These are phyloP conservation scores for Ascoidea rubescens DNA, from an alignment of 805 yeast species.

Conservation along the genomic window DNA sequence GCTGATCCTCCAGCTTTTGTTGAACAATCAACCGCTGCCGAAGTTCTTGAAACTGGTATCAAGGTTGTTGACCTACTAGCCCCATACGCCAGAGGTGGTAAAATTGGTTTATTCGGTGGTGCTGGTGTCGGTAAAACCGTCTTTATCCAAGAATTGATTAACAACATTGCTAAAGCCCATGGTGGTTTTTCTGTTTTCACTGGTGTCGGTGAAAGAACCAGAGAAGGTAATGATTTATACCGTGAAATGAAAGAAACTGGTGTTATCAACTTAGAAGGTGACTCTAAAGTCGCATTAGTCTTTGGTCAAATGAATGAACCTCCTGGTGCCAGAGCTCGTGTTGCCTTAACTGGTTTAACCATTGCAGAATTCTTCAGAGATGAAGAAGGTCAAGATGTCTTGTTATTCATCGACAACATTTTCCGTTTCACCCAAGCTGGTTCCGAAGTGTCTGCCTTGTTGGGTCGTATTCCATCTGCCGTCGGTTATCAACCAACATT, in stretches of 20 bases:
- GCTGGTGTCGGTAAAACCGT: constrained; percentile 99
- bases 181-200: constrained; percentile 99
- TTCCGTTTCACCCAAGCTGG: constrained; percentile 99
- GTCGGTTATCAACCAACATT: constrained; percentile 99
- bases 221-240: constrained; percentile 99
- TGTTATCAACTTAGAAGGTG: constrained; percentile 99
- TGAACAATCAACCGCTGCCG: constrained; percentile 96
- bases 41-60: constrained; percentile 98
- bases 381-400: constrained; percentile 99
- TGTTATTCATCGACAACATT: constrained; percentile 98
- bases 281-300: constrained; percentile 97
- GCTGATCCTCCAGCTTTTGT: constrained; percentile 94
- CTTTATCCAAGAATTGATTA: constrained; percentile 97
- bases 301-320: constrained; percentile 99
- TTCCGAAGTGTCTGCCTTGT: constrained; percentile 98
- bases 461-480: constrained; percentile 99
- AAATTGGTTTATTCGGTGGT: constrained; percentile 99
- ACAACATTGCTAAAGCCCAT: constrained; percentile 99
- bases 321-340: constrained; percentile 99
- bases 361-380: constrained; percentile 99
- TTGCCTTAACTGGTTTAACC: constrained; percentile 98
- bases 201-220: constrained; percentile 99
- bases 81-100: constrained; percentile 99
- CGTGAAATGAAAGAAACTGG: constrained; percentile 99
- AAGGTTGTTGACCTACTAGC: constrained; percentile 98